A percentile compares a stretch with the other conserved stretches of the same genome.
phyloP scores from a whole-genome alignment of 177 flowering plant genomes.

The Telopea speciosissima region DNA sequence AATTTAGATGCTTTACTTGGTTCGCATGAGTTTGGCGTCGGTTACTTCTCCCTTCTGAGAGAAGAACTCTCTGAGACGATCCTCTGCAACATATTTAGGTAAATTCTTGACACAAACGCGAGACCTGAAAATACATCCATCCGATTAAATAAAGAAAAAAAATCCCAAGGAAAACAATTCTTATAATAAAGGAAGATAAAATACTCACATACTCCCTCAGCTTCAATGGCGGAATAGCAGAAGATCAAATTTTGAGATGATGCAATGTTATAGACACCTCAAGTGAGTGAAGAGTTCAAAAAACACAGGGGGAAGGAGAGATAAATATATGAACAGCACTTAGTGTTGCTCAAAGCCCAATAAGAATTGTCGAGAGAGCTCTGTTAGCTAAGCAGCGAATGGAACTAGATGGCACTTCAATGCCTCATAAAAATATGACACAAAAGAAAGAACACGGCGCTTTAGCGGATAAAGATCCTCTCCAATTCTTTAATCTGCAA shows the following conservation, averaged over 20 bases:
- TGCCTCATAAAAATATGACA: no score
- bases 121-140: conserved; percentile 43
- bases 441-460: no score
- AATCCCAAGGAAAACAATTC: not conserved
- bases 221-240: not conserved
- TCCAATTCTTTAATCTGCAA: no score
- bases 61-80: conserved; percentile 71
- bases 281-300: no score
- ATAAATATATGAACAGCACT: no score
- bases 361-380: no score
- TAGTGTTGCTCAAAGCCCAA: no score
- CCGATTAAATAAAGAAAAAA: not conserved
- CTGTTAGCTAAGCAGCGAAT: no score
- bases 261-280: not conserved
- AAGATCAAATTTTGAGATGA: not conserved
- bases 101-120: conserved; percentile 82
- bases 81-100: conserved; percentile 63
- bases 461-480: no score
- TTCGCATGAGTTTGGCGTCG: conserved; percentile 79
- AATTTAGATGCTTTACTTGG: conserved; percentile 33
- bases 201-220: not conserved
- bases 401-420: no score
- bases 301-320: no score
- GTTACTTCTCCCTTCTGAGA: conserved; percentile 91
- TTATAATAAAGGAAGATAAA: no score